Conservation (phyloP, 805 yeast genomes). For the Cyberlindnera subsufficiens region DNA sequence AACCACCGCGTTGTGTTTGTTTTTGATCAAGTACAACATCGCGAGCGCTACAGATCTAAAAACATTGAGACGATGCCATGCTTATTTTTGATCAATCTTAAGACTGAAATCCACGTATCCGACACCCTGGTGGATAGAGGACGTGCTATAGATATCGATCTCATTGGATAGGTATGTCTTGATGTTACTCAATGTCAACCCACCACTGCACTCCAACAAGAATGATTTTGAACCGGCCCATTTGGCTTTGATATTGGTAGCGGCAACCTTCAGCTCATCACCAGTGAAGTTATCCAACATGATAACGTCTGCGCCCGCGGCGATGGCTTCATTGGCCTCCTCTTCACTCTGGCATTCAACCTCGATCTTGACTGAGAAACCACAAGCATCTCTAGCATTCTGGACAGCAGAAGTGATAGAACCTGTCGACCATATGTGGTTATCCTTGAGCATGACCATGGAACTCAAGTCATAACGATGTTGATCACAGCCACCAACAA, state of each 20-base stretch:
- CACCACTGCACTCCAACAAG: conserved; percentile 88
- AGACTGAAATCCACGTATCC: conserved; percentile 78
- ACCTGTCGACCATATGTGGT: conserved; percentile 90
- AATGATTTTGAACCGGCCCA: conserved; percentile 49
- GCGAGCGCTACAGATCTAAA: no score
- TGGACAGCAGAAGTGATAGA: conserved; percentile 81
- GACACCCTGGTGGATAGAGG: conserved; percentile 89
- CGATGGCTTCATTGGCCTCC: conserved; percentile 90
- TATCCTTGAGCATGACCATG: conserved; percentile 95
- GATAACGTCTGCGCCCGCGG: conserved; percentile 91
- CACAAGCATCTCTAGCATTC: conserved; percentile 74
- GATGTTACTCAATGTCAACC: conserved; percentile 68
- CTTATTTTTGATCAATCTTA: conserved; percentile 45
- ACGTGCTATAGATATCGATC: conserved; percentile 86
- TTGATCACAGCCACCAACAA: conserved; percentile 90
- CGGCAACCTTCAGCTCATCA: conserved; percentile 56
- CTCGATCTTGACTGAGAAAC: conserved; percentile 85
- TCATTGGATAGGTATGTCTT: conserved; percentile 62
- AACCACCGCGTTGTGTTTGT: not conserved
- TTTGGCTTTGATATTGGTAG: conserved; percentile 49
- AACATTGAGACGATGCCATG: no score
- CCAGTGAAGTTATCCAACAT: conserved; percentile 89
- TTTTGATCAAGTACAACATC: not conserved
- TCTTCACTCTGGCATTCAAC: conserved; percentile 83
- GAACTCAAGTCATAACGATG: conserved; percentile 88